Evolutionary conservation across 2,329 filamentous ascomycete species (phyloP).

Genomic region (Cordyceps militaris): DNA sequence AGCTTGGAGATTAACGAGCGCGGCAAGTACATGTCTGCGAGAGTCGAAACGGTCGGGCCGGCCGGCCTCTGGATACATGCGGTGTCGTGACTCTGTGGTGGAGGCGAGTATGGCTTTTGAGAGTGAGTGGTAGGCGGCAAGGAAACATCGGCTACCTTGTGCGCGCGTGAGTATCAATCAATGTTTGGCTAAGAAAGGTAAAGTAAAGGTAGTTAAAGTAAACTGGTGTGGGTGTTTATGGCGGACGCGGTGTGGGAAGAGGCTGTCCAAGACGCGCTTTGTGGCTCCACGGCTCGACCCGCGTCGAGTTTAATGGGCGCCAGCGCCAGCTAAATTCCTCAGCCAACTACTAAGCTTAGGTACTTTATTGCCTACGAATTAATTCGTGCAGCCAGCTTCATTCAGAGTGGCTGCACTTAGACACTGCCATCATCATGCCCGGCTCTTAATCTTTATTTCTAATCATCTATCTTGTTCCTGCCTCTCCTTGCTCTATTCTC

Average conservation of each 20-base stretch:
- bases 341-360: background rate
- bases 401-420: no score
- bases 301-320: conserved; percentile 6
- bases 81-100: background rate
- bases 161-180: background rate
- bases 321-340: background rate
- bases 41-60: background rate
- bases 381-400: no score
- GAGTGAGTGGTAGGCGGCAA: background rate
- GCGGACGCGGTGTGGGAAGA: background rate
- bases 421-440: no score
- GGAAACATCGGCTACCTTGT: background rate
- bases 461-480: no score
- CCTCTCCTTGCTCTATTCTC: no score
- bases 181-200: conserved; percentile 4
- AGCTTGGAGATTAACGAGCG: conserved; percentile 82
- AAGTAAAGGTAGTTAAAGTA: conserved; percentile 6
- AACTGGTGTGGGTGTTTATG: conserved; percentile 8
- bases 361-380: no score
- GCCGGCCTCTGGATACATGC: conserved; percentile 1
- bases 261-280: background rate
- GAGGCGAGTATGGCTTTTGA: background rate
- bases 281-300: conserved; percentile 8
- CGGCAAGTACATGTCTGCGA: conserved; percentile 77
- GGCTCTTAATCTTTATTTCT: no score